Evolutionary conservation across 2,329 filamentous ascomycete species (phyloP), one percentile per base, ranked within the genome.

Genomic region (Colletotrichum theobromicola): DNA sequence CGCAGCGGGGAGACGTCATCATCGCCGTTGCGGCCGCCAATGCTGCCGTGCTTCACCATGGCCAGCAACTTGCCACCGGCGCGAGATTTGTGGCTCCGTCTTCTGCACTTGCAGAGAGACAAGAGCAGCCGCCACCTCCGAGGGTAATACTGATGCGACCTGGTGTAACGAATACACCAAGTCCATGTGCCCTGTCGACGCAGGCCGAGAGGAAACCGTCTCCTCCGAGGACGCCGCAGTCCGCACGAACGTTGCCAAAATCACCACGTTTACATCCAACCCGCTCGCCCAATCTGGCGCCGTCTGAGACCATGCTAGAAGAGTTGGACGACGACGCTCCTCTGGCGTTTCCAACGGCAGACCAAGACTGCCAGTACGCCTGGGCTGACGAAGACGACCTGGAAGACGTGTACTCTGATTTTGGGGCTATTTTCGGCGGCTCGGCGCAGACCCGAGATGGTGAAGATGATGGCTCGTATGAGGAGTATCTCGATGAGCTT

Each of bases 401-500:
- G 35, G 88, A 88, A 26, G 85, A 88, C 42, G 87, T 91, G 50
- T 90, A 90, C 74, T 88, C 88, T 15, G 88, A 91, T 74, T 90
- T 91, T 74, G 85, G 87, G 7, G 84, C 88, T 30, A 82, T 90
- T 5, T 90, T 90, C 75, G 85, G 85, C 4, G 82, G 83, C 2
- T 80, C 78, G 1, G 77, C 72, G 0, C 76, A 76, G 10, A 78
- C 77, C 3, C 80, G 77, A 6, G 77, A 80, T 4, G 37, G 64
- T 5, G 82, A 82, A 7, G 83, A 85, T 2, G 85, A 86, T 4
- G 85, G 85, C 68, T 87, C 85, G 30, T 88, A 88, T 69, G 89
- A 90, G 78, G 88, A 90, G 77, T 90, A 88, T 77, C 83, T 90
- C 77, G 89, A 90, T 76, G 88, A 90, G 74, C 79, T 90, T 74